Evolutionary conservation across 1,139 yeast species (phyloP).

Genomic region (Zygoascus sp.): DNA sequence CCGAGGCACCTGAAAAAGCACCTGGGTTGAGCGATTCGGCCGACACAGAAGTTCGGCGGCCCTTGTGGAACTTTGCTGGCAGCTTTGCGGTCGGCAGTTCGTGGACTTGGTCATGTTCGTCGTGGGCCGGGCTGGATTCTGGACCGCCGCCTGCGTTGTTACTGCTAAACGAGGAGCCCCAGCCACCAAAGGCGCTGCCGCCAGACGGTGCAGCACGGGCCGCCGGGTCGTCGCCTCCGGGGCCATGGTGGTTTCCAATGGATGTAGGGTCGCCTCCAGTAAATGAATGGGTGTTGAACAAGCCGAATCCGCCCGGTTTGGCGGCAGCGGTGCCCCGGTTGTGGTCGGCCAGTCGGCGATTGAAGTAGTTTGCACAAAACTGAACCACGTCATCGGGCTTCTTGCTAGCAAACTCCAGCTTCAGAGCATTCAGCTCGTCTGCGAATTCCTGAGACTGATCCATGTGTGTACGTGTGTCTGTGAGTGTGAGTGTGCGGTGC

Average conservation of each 20-base stretch:
- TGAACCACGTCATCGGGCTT: slow-evolving; percentile 68
- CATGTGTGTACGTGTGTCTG: no score
- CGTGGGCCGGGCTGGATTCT: not conserved
- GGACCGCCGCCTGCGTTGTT: not conserved
- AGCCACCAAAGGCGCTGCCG: slow-evolving; percentile 2
- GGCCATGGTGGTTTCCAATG: not conserved
- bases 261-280: slow-evolving; percentile 11
- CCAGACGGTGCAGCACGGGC: not conserved
- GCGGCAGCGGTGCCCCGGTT: slow-evolving; percentile 6
- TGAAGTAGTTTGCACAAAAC: slow-evolving; percentile 71
- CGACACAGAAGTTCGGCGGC: slow-evolving; percentile 81
- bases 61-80: slow-evolving; percentile 9
- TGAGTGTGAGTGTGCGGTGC: not conserved
- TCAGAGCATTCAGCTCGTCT: slow-evolving; percentile 58
- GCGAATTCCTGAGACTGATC: slow-evolving; percentile 40
- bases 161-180: not conserved
- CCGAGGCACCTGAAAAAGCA: slow-evolving; percentile 20
- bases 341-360: slow-evolving; percentile 50
- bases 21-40: slow-evolving; percentile 51
- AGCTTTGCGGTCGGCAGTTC: slow-evolving; percentile 3
- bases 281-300: slow-evolving; percentile 19
- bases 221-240: not conserved
- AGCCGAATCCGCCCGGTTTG: slow-evolving; percentile 8
- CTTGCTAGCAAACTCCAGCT: slow-evolving; percentile 55
- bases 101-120: slow-evolving; percentile 5